A percentile compares a stretch with the other conserved stretches of the same genome.
Conservation (phyloP, 805 yeast species). For the Schwanniomyces sp. region DNA sequence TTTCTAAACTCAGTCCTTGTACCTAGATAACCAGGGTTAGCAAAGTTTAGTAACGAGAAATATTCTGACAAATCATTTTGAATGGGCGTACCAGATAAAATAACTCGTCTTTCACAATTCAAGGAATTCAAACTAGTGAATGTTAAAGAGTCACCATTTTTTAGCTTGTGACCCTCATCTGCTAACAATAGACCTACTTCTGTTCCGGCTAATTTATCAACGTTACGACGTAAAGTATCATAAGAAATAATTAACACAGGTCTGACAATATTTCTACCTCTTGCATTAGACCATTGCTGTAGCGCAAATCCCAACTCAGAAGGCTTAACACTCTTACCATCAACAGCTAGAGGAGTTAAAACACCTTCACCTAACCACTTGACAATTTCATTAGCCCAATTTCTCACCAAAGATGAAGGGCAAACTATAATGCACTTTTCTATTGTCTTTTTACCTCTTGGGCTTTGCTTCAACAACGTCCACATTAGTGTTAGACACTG, state of each 20-base stretch:
- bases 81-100: slow-evolving; percentile 94
- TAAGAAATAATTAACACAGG: slow-evolving; percentile 94
- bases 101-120: slow-evolving; percentile 84
- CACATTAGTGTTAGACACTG: slow-evolving; percentile 90
- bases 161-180: slow-evolving; percentile 45
- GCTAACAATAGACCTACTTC: slow-evolving; percentile 83
- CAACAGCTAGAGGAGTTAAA: slow-evolving; percentile 83
- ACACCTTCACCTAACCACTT: slow-evolving; percentile 97
- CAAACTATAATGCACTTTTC: slow-evolving; percentile 91
- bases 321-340: slow-evolving; percentile 80
- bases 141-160: slow-evolving; percentile 85
- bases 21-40: slow-evolving; percentile 92
- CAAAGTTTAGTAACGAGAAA: slow-evolving; percentile 84
- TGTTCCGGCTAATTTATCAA: slow-evolving; percentile 67
- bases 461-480: slow-evolving; percentile 88
- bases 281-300: slow-evolving; percentile 82
- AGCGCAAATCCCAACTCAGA: slow-evolving; percentile 67
- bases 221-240: slow-evolving; percentile 87
- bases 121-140: slow-evolving; percentile 84
- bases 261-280: slow-evolving; percentile 83
- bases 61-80: slow-evolving; percentile 95
- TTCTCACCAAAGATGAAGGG: slow-evolving; percentile 89
- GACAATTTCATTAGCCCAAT: slow-evolving; percentile 95
- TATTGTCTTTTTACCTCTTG: slow-evolving; percentile 78
- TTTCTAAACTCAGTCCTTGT: slow-evolving; percentile 79